These are phyloP conservation scores for Zygoascus hellenicus DNA, from an alignment of 1,139 yeast species.

Conservation along the genomic window DNA sequence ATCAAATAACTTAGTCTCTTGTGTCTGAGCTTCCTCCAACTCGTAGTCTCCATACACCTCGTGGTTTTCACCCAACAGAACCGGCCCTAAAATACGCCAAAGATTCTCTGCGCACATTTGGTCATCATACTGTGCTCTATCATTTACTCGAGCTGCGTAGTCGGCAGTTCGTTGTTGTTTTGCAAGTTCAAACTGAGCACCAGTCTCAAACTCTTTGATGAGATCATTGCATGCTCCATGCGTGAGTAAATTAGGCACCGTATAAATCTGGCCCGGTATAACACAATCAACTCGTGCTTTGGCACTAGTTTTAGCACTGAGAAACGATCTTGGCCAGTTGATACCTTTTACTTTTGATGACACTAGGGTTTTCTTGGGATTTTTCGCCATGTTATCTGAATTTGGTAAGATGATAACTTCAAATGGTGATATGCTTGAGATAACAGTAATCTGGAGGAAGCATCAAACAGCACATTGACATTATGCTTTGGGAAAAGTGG, in stretches of 20 bases:
- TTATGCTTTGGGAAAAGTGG: no score
- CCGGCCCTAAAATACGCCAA: slow-evolving; percentile 41
- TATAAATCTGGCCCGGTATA: slow-evolving; percentile 40
- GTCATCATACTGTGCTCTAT: slow-evolving; percentile 44
- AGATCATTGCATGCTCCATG: slow-evolving; percentile 42
- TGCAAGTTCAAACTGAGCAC: background rate
- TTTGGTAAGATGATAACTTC: background rate
- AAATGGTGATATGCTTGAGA: no score
- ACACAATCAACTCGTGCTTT: slow-evolving; percentile 15
- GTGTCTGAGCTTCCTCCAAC: slow-evolving; percentile 6
- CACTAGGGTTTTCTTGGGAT: background rate
- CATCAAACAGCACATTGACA: no score
- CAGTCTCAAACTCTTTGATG: slow-evolving; percentile 23
- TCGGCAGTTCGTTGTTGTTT: slow-evolving; percentile 31
- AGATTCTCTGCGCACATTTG: slow-evolving; percentile 37
- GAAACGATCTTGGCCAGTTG: slow-evolving; percentile 21
- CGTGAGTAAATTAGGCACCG: slow-evolving; percentile 43
- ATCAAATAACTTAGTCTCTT: slow-evolving; percentile 26
- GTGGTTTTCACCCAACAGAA: slow-evolving; percentile 26
- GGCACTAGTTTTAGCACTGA: slow-evolving; percentile 11
- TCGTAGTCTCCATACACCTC: slow-evolving; percentile 16
- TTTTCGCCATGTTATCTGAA: background rate
- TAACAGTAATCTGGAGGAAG: no score
- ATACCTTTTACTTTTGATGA: background rate
- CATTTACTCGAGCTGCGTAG: slow-evolving; percentile 58